Conservation (phyloP, 352 stramenopile genomes). For the Pythium phragmiticola region DNA sequence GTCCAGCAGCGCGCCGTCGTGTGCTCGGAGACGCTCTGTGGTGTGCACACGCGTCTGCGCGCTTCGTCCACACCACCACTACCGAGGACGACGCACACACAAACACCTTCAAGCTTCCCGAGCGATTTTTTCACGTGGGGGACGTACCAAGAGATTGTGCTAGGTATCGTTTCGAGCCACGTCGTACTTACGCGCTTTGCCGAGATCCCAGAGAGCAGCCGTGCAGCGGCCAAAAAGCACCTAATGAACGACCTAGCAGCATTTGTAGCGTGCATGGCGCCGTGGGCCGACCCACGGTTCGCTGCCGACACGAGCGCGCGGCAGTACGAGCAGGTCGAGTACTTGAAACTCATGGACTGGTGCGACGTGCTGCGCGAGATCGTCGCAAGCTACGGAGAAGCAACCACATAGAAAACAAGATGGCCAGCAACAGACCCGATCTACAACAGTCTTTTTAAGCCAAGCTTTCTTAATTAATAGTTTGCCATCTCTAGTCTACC, state of each 20-base stretch:
- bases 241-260: not conserved
- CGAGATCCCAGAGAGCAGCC: not conserved
- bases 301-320: not conserved
- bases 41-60: not conserved
- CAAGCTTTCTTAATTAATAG: no score
- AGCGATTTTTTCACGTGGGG: not conserved
- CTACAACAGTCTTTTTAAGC: no score
- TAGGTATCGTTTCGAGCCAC: constrained; percentile 12
- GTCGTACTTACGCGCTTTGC: constrained; percentile 11
- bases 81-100: not conserved
- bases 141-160: constrained; percentile 4
- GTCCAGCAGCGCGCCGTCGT: constrained; percentile 7
- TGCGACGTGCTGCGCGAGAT: constrained; percentile 8
- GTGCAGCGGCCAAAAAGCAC: not conserved
- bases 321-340: not conserved
- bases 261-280: not conserved
- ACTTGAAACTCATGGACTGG: constrained; percentile 16
- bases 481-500: no score
- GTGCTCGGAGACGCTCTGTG: constrained; percentile 16
- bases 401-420: not conserved
- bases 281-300: constrained; percentile 12
- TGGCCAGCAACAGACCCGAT: not conserved
- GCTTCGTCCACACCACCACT: not conserved
- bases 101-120: not conserved
- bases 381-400: not conserved